Conservation (phyloP, 768 basidiomycete species). For the Lyophyllum shimeji region DNA sequence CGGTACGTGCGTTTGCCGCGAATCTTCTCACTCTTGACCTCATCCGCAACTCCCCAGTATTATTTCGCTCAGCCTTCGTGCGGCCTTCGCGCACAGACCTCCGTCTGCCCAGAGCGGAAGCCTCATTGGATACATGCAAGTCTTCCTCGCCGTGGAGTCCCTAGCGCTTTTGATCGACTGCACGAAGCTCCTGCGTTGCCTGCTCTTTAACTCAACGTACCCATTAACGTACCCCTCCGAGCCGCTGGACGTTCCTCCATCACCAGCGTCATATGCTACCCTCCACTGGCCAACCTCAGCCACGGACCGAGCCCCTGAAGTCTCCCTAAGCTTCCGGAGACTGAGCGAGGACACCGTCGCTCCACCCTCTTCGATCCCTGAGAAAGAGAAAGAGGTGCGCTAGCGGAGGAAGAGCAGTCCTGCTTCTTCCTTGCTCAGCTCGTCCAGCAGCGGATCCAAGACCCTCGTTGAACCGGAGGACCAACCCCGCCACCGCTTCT, state of each 20-base stretch:
- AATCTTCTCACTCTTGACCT: background rate
- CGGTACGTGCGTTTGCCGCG: background rate
- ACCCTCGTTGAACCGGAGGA: conserved; percentile 5
- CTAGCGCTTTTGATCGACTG: conserved; percentile 16
- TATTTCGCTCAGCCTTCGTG: conserved; percentile 32
- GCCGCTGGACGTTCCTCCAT: conserved; percentile 1
- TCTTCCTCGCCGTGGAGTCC: conserved; percentile 24
- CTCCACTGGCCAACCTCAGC: background rate
- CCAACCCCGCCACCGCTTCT: conserved; percentile 24
- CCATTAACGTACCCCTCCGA: conserved; percentile 14
- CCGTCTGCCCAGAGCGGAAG: conserved; percentile 9
- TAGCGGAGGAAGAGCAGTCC: background rate
- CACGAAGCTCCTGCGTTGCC: conserved; percentile 15
- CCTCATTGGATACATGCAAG: conserved; percentile 27
- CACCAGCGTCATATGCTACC: background rate
- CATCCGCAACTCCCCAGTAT: conserved; percentile 19
- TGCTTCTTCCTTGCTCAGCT: background rate
- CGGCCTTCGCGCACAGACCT: conserved; percentile 4
- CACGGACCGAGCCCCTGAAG: background rate
- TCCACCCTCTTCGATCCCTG: background rate
- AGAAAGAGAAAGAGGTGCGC: no score
- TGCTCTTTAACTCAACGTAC: conserved; percentile 30
- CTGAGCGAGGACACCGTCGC: background rate
- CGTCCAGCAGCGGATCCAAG: conserved; percentile 1
- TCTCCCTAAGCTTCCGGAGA: background rate